A percentile compares a stretch with the other conserved stretches of the same genome.
Evolutionary conservation across 352 stramenopile genomes (phyloP).

Genomic region (Pythium rhizo-oryzae): DNA sequence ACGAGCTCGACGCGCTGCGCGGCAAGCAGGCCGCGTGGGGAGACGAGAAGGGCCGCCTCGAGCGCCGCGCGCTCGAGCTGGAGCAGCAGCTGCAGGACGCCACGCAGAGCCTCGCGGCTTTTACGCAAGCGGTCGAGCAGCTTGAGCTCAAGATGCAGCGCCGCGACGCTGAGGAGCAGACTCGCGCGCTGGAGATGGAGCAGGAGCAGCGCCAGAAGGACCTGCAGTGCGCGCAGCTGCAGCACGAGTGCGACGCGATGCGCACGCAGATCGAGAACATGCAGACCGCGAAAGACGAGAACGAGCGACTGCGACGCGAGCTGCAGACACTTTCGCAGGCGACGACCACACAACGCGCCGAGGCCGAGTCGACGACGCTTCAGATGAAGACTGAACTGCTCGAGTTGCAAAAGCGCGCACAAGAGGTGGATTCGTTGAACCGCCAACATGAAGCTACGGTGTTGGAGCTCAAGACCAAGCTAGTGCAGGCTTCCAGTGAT

Average conservation of each 20-base stretch:
- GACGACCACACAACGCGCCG: conserved; percentile 37
- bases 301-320: conserved; percentile 16
- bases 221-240: conserved; percentile 38
- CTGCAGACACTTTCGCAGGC: conserved; percentile 33
- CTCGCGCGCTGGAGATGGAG: conserved; percentile 53
- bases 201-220: conserved; percentile 47
- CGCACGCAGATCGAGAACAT: conserved; percentile 3
- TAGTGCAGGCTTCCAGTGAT: conserved; percentile 25
- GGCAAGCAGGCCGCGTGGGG: conserved; percentile 45
- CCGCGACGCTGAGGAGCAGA: conserved; percentile 65
- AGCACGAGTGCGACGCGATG: conserved; percentile 34
- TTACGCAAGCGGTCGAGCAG: conserved; percentile 73
- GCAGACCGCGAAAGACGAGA: conserved; percentile 14
- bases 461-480: conserved; percentile 41
- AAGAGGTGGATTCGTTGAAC: conserved; percentile 26
- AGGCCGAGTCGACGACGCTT: conserved; percentile 8
- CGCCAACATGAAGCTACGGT: conserved; percentile 5
- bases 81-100: conserved; percentile 66
- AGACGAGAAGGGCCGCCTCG: conserved; percentile 44
- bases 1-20: conserved; percentile 56
- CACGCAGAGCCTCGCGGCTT: conserved; percentile 51
- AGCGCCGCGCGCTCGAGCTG: conserved; percentile 50
- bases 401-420: conserved; percentile 34
- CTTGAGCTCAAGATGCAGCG: conserved; percentile 81
- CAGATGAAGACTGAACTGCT: conserved; percentile 25